Evolutionary conservation across 2,329 filamentous ascomycete genomes (phyloP), one percentile per base, ranked within the genome.

Genomic region (Akanthomyces dipterigenus): DNA sequence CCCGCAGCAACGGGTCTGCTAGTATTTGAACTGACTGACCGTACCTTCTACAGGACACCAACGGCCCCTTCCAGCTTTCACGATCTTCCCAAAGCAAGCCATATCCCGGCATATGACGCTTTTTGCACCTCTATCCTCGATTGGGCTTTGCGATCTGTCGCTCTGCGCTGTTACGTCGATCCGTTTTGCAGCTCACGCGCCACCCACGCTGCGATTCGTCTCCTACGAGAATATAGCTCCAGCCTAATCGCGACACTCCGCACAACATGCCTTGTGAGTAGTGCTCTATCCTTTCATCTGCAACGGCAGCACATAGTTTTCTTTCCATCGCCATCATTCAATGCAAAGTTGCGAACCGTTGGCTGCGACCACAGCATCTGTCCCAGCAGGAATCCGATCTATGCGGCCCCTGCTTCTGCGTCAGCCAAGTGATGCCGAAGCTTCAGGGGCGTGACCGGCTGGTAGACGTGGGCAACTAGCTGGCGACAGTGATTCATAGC

Each of bases 231-330:
- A 45, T 53, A 60, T 53, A 53, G 31, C 45, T 60, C 40, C 34
- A 38, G n/a, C 26, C 28, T 28, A 38, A 46, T 38, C 31, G 57
- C 57, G 48, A 51, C 48, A 38, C 38, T 53, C n/a, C 57, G 40
- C 49, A 46, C 57, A 60, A 60, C 38, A 60, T 60, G 57, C 57
- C 57, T 53, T 60, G 57, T 60, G 57, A 60, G 57, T 60, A 16
- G 40, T 38, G 31, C 24, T n/a, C 20, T 16, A n/a, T 22, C 36
- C 11, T 16, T 16, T 12, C 11, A 28, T 12, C 11, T 1, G 20
- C 43, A 24, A 7, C n/a, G 24, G 20, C 43, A n/a, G 14, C 24
- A 16, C 4, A 12, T 16, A 18, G 14, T 18, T 12, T 5, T 24
- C 11, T 20, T 22, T 5, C n/a, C 18, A 5, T 38, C 34, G 20